Conservation (phyloP, 2,329 filamentous ascomycete genomes). For the Tricladium varicosporioides region DNA sequence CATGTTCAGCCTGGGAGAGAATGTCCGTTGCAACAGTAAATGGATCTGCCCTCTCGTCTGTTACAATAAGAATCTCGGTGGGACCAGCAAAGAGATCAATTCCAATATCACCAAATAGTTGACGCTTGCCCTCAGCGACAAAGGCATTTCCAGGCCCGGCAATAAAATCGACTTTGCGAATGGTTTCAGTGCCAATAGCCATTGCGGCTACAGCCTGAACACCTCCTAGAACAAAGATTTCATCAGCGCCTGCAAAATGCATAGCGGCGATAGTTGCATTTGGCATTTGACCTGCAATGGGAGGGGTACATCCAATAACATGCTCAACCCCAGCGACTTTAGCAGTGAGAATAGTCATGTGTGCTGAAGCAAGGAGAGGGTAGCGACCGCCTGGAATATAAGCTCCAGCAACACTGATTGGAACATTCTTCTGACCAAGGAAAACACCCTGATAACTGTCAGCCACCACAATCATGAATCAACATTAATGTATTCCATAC, state of each 20-base stretch:
- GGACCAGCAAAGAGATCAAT: slow-evolving; percentile 54
- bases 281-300: slow-evolving; percentile 47
- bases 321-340: slow-evolving; percentile 51
- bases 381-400: slow-evolving; percentile 53
- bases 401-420: slow-evolving; percentile 45
- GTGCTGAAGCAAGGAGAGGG: slow-evolving; percentile 50
- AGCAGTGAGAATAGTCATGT: slow-evolving; percentile 55
- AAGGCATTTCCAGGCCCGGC: slow-evolving; percentile 54
- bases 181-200: slow-evolving; percentile 48
- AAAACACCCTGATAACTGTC: slow-evolving; percentile 36
- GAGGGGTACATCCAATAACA: slow-evolving; percentile 51
- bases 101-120: slow-evolving; percentile 51
- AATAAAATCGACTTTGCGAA: slow-evolving; percentile 49
- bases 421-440: slow-evolving; percentile 50
- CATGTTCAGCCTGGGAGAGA: slow-evolving; percentile 50
- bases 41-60: slow-evolving; percentile 46
- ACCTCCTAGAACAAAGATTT: slow-evolving; percentile 50
- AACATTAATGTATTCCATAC: slow-evolving; percentile 21
- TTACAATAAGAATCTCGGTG: slow-evolving; percentile 50
- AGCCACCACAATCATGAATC: too few relatives aligned
- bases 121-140: slow-evolving; percentile 52
- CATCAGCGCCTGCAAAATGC: slow-evolving; percentile 48
- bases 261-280: slow-evolving; percentile 49
- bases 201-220: slow-evolving; percentile 53
- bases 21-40: slow-evolving; percentile 46